Evolutionary conservation across 2,329 filamentous ascomycete genomes (phyloP).

Genomic region (Hyphodiscus sp.): DNA sequence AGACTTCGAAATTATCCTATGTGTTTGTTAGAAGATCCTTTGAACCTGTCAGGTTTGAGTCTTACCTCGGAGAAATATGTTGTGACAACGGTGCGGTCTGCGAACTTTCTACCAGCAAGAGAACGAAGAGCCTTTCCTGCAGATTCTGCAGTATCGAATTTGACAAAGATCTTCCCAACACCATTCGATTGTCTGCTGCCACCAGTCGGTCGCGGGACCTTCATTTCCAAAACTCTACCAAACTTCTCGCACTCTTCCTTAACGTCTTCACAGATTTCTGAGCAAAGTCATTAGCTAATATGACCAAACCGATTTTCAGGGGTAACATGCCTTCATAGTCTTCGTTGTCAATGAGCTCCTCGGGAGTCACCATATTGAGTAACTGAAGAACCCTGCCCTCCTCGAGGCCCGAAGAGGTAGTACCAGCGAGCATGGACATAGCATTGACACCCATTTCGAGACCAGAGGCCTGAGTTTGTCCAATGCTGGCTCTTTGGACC

Average conservation of each 20-base stretch:
- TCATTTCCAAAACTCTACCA: conserved; percentile 77
- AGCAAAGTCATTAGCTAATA: conserved; percentile 30
- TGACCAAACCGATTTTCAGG: not conserved
- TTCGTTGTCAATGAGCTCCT: conserved; percentile 88
- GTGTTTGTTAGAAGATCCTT: conserved; percentile 28
- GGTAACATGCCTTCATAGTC: conserved; percentile 77
- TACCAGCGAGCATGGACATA: conserved; percentile 95
- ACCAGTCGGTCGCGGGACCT: conserved; percentile 81
- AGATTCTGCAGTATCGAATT: conserved; percentile 72
- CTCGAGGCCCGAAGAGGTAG: conserved; percentile 71
- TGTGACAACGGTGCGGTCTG: conserved; percentile 89
- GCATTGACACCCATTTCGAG: conserved; percentile 95
- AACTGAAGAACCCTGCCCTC: conserved; percentile 81
- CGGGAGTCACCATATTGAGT: conserved; percentile 96
- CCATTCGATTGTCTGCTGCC: conserved; percentile 79
- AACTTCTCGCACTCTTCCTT: conserved; percentile 90
- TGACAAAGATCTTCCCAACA: conserved; percentile 97
- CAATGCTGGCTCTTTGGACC: conserved; percentile 84
- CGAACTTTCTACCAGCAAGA: conserved; percentile 93
- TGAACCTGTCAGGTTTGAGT: not conserved
- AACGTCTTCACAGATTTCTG: conserved; percentile 96
- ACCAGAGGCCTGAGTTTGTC: conserved; percentile 84
- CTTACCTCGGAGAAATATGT: conserved; percentile 91
- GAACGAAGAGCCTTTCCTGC: conserved; percentile 80
- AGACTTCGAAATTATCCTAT: conserved; percentile 80